These are phyloP conservation scores for Endocarpon pusillum DNA, from an alignment of 495 filamentous ascomycete genomes.

Conservation along the genomic window DNA sequence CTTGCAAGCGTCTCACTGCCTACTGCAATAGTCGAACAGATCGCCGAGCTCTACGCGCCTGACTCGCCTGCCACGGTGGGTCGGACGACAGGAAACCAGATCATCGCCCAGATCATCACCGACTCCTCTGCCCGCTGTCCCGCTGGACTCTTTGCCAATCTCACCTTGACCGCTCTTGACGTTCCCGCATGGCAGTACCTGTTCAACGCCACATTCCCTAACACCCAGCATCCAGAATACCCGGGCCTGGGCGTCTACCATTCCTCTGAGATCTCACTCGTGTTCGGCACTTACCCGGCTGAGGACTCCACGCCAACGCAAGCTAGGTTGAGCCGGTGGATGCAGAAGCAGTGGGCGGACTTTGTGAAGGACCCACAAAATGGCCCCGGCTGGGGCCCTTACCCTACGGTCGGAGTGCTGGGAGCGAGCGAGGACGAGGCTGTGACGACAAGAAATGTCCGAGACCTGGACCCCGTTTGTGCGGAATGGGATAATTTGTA, in stretches of 20 bases:
- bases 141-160: slow-evolving; percentile 9
- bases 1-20: neutral
- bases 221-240: slow-evolving; percentile 6
- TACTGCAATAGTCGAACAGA: slow-evolving; percentile 2
- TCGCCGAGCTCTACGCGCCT: slow-evolving; percentile 1
- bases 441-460: too few species aligned
- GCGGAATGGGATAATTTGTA: too few species aligned
- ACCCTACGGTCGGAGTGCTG: too few species aligned
- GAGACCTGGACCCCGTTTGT: too few species aligned
- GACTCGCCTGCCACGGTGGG: slow-evolving; percentile 2
- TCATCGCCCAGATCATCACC: slow-evolving; percentile 10
- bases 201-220: slow-evolving; percentile 21
- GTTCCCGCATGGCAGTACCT: slow-evolving; percentile 15
- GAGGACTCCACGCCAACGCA: slow-evolving; percentile 11
- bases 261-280: slow-evolving; percentile 13
- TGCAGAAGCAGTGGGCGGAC: slow-evolving; percentile 17
- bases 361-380: slow-evolving; percentile 17
- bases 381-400: slow-evolving; percentile 16
- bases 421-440: too few species aligned
- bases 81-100: slow-evolving; percentile 7
- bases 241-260: slow-evolving; percentile 13
- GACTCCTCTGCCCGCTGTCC: slow-evolving; percentile 13
- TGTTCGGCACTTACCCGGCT: slow-evolving; percentile 16
- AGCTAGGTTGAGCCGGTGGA: slow-evolving; percentile 9
- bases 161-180: slow-evolving; percentile 5